Base-by-base conservation (phyloP, 192 early-diverging fungal species). In the Coemansia sp. region DNA sequence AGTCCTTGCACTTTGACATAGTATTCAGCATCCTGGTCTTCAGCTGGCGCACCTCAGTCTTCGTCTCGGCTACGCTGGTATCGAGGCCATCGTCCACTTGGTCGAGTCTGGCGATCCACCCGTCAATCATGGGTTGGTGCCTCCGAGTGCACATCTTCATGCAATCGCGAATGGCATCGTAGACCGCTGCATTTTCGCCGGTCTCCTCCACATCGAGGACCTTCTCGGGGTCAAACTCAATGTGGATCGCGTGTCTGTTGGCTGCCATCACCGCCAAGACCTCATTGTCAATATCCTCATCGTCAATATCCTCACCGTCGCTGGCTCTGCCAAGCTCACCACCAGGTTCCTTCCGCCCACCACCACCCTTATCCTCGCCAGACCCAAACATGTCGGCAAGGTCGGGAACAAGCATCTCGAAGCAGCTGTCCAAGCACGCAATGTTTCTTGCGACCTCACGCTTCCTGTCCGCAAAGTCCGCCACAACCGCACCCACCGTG, bases 261-360 rank as follows among this genome's bases (percentile, higher is more conserved):
- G 86, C 85, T 4, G 87, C 88, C 67, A 91, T 85, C 14, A 88
- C 87, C 17, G 86, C 76, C 14, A 85, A 66, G 2, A 83, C 70
- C 41, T 86, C 65, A 13, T 84, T 79, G 20, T 65, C 61, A 4
- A 65, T 51, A 43, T 67, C 69, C 10, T 60, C 74, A 12, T 64
- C 59, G 38, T 61, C 20, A 20, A 20, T 20, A 20, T 20, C 20
- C 20, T 20, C 56, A 9, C 43, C 66, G 16, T 39, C 40, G 2
- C 20, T 42, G 19, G 37, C 44, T 9, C 10, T 38, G 55, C 6
- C 0, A 25, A 38, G 9, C 13, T n/a, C 12, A 48, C 12, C 46
- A 48, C 12, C 46, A 14, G n/a, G n/a, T 5, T 48, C n/a, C 12
- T 48, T n/a, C 46, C n/a, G 11, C 11, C 46, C 12, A 48, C 25